Evolutionary conservation across 108 stramenopile genomes (phyloP).

Genomic region (Nannochloropsis granulata): DNA sequence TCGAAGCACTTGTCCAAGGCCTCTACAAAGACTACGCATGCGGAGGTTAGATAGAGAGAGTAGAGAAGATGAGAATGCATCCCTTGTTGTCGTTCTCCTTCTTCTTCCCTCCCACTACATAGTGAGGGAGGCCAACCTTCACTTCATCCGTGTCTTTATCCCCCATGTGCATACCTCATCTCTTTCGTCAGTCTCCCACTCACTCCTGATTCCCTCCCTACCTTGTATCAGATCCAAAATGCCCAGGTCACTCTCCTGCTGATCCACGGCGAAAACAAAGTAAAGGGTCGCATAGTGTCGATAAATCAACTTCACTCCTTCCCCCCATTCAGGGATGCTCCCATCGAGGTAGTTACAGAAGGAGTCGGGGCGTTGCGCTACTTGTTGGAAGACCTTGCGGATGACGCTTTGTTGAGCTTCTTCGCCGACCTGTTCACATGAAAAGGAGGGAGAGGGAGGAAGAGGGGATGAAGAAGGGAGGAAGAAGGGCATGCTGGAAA

Average conservation of each 20-base stretch:
- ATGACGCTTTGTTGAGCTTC: slow-evolving; percentile 82
- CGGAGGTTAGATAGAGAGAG: background rate
- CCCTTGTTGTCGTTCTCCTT: background rate
- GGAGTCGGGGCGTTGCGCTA: slow-evolving; percentile 78
- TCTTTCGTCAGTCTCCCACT: too few relatives aligned
- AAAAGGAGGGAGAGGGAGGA: background rate
- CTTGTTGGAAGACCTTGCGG: slow-evolving; percentile 83
- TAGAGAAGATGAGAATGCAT: background rate
- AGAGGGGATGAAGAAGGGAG: too few relatives aligned
- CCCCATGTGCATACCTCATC: too few relatives aligned
- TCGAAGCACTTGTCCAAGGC: slow-evolving; percentile 96
- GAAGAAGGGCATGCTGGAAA: background rate
- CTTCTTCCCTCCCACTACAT: too few relatives aligned
- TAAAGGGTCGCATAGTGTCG: slow-evolving; percentile 97
- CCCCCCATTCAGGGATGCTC: slow-evolving; percentile 85
- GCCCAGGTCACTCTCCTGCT: slow-evolving; percentile 94
- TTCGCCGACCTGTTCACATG: slow-evolving; percentile 41
- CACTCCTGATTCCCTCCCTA: background rate
- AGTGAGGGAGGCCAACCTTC: background rate
- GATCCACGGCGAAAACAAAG: slow-evolving; percentile 95
- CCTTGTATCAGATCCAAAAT: slow-evolving; percentile 93
- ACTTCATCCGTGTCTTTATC: too few relatives aligned
- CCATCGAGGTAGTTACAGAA: slow-evolving; percentile 99
- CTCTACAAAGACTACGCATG: slow-evolving; percentile 78
- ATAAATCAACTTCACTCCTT: slow-evolving; percentile 92